Evolutionary conservation across 345 rosid species (phyloP).

Genomic region (Moricandia arvensis): DNA sequence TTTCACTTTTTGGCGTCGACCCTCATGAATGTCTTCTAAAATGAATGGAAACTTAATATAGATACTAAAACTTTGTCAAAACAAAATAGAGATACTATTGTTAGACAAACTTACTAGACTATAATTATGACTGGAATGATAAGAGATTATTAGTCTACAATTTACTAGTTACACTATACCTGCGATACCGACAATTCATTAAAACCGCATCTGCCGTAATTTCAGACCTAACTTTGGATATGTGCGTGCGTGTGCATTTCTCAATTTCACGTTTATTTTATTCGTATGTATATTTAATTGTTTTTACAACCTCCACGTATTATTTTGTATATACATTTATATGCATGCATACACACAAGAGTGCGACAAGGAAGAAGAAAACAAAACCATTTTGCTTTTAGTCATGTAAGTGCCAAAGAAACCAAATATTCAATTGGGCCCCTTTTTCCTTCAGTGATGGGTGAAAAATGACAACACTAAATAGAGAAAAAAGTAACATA

Average conservation of each 20-base stretch:
- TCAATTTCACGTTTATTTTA: conserved; percentile 18
- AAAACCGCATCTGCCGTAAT: conserved; percentile 1
- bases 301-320: background rate
- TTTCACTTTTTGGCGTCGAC: background rate
- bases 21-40: background rate
- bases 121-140: conserved; percentile 2
- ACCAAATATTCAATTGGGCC: conserved; percentile 11
- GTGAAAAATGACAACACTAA: conserved; percentile 16
- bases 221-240: conserved; percentile 28
- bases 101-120: background rate
- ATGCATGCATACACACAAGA: conserved; percentile 23
- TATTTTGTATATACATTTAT: background rate
- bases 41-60: background rate
- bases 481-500: background rate
- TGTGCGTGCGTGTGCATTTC: conserved; percentile 37
- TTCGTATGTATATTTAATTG: background rate
- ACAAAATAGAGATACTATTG: background rate
- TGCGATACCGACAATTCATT: conserved; percentile 17
- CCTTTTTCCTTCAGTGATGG: conserved; percentile 17
- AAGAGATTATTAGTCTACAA: background rate
- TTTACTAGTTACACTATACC: conserved; percentile 8
- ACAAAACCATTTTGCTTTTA: conserved; percentile 30
- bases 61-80: no score
- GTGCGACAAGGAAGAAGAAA: conserved; percentile 29
- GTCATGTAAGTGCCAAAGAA: conserved; percentile 14